Conservation (phyloP, 2,329 filamentous ascomycete genomes). For the Neopestalotiopsis clavispora region DNA sequence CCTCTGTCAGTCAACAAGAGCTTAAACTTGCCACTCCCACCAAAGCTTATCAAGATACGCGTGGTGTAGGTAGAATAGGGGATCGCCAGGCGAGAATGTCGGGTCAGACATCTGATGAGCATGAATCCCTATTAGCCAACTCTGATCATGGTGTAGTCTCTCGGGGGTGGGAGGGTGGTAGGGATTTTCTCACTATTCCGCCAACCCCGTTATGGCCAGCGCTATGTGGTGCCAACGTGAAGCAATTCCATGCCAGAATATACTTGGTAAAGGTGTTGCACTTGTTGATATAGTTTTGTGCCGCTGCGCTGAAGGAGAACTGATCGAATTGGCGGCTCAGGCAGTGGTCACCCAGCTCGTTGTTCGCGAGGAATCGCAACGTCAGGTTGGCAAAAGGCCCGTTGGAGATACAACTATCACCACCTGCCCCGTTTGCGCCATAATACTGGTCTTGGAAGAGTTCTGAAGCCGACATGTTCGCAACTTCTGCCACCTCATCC, state of each 20-base stretch:
- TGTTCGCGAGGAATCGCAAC: conserved; percentile 24
- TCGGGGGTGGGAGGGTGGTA: too few relatives aligned
- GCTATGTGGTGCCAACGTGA: background rate
- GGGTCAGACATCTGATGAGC: background rate
- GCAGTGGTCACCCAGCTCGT: conserved; percentile 25
- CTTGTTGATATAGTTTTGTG: background rate
- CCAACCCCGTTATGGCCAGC: conserved; percentile 3
- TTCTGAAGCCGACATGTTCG: conserved; percentile 32
- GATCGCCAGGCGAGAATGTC: conserved; percentile 24
- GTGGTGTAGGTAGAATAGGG: conserved; percentile 33
- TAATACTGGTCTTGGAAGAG: conserved; percentile 36
- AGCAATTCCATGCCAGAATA: conserved; percentile 4
- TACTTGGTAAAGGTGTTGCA: conserved; percentile 4
- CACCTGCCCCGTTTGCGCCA: conserved; percentile 34
- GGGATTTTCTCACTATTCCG: background rate
- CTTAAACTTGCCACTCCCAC: conserved; percentile 26
- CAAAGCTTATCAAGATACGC: conserved; percentile 30
- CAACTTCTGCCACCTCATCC: conserved; percentile 39
- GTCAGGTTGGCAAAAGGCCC: conserved; percentile 41
- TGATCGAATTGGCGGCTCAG: conserved; percentile 21
- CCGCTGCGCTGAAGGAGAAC: background rate
- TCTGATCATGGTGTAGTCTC: background rate
- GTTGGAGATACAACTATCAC: conserved; percentile 34
- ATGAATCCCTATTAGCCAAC: background rate
- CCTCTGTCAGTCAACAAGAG: too few relatives aligned